Base-by-base conservation (phyloP, 805 yeast genomes). In the Metschnikowia sp. region DNA sequence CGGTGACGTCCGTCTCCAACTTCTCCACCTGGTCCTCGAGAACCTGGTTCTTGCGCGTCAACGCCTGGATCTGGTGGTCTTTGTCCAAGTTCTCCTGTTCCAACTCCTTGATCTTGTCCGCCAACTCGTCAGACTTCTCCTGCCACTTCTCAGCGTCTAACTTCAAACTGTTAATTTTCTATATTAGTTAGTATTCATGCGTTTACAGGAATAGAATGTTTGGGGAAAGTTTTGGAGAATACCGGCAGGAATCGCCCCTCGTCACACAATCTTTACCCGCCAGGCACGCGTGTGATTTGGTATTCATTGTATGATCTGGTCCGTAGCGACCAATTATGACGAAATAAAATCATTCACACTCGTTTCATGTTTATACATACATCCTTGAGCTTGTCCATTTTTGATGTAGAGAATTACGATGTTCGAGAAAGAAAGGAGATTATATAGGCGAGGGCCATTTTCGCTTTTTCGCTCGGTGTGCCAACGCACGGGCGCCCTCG, bases 81-180 rank as follows among this genome's bases (percentile, higher is more conserved):
- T 91, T 91, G 58, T 88, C 92, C 58, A 88, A 76, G 65, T 81
- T 79, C 64, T 89, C 96, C 75, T 92, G 97, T 72, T 92, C 98
- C 69, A 92, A 78, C 65, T 78, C 85, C 79, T 91, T 94, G 74
- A 87, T 82, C 68, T 83, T 84, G 54, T 78, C 82, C 52, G 83
- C 72, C 62, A 87, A 80, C 62, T 88, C 96, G 64, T 94, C 99
- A 52, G 94, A 84, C 77, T 90, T 88, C 69, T 89, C 97, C 77
- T 92, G 97, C 89, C 99, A 95, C 61, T 85, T 77, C 76, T 94
- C 99, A 58, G 96, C 92, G 68, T 94, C 98, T 62, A 88, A 77
- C 75, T 92, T 91, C 70, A 94, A 83, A 72, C 83, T 83, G 78
- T 76, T 84, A 75, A 90, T 77, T 81, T 89, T 90, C 95, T 88